Base-by-base conservation (phyloP, 2,329 filamentous ascomycete species). In the Claviceps sp. region DNA sequence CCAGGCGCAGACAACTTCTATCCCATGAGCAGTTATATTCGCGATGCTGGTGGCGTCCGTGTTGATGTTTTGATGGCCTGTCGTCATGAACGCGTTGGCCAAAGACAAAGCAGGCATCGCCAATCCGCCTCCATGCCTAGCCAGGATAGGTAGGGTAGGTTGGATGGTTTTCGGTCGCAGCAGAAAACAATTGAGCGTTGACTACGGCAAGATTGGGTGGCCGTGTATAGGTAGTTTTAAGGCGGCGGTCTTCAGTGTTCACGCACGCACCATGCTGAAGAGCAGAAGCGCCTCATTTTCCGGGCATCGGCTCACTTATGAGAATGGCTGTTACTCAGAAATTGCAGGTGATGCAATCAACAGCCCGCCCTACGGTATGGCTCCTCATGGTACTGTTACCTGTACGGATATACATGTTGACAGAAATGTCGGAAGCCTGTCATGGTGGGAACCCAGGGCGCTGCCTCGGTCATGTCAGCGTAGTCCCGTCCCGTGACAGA, bases 1-100 rank as follows among this genome's bases (percentile, higher is more conserved):
- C 71, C 74, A 81, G 3, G 74, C 75, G 53, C 77, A 81, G 11
- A 80, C 64, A 2, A 80, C 77, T 37, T 74, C 64, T 19, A 65
- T 40, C 5, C 50, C 53, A 24, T 39, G 47, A 2, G 40, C 22
- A 37, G 37, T 8, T 10, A 10, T 13, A 50, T 50, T 19, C 5
- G 53, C 16, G 45, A 8, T 22, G 22, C 44, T 46, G n/a, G 40
- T 24, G 7, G 44, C 2, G 19, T 39, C 13, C 13, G 13, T 47
- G 14, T 10, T 16, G 34, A 42, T 39, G 19, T 30, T 30, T 40
- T 48, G 37, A 37, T 17, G 22, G 34, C 22, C 40, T 8, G 44
- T 24, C 14, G 48, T 26, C 40, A n/a, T 48, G 30, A 50, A 48
- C 16, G 30, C 16, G 10, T 47, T 17, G 42, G 17, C 14, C 42